Percentiles rank a stretch among this genome's conserved stretches.
These are phyloP conservation scores for Metschnikowia kunwiensis DNA, from an alignment of 805 yeast genomes.

Conservation along the genomic window DNA sequence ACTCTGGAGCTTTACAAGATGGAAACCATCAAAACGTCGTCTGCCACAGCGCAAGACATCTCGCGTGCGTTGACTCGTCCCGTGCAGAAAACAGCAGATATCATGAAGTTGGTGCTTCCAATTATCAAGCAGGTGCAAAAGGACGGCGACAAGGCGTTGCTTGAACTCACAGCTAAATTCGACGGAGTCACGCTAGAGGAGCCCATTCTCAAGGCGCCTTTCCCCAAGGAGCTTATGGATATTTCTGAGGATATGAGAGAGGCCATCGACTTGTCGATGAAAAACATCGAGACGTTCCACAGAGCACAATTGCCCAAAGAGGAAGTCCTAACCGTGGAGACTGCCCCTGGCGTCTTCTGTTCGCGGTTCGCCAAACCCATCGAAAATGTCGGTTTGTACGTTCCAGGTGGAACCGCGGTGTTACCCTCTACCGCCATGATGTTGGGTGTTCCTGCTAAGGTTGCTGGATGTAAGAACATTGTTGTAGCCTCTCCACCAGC, in stretches of 20 bases:
- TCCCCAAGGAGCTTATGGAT: conserved; percentile 71
- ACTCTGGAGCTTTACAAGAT: conserved; percentile 39
- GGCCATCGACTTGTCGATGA: conserved; percentile 87
- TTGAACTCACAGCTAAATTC: conserved; percentile 88
- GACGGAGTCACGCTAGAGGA: conserved; percentile 72
- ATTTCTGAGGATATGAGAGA: conserved; percentile 69
- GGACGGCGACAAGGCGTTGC: conserved; percentile 80
- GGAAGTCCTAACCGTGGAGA: conserved; percentile 77
- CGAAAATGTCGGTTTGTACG: conserved; percentile 90
- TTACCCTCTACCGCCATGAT: conserved; percentile 96
- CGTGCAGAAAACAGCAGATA: conserved; percentile 89
- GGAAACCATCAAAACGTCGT: conserved; percentile 41
- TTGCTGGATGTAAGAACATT: conserved; percentile 93
- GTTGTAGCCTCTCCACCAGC: conserved; percentile 91
- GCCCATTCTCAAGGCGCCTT: conserved; percentile 87
- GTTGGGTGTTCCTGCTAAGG: conserved; percentile 98
- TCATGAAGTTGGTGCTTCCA: conserved; percentile 89
- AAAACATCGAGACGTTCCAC: conserved; percentile 88
- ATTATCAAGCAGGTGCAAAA: conserved; percentile 74
- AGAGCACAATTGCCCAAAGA: conserved; percentile 78
- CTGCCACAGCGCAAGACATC: conserved; percentile 44
- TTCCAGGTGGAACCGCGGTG: conserved; percentile 99
- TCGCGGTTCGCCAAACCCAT: conserved; percentile 94
- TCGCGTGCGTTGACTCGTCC: conserved; percentile 78
- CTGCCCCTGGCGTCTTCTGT: conserved; percentile 90